Evolutionary conservation across 257 asterid genomes (phyloP).

Genomic region (Solanum pennellii): DNA sequence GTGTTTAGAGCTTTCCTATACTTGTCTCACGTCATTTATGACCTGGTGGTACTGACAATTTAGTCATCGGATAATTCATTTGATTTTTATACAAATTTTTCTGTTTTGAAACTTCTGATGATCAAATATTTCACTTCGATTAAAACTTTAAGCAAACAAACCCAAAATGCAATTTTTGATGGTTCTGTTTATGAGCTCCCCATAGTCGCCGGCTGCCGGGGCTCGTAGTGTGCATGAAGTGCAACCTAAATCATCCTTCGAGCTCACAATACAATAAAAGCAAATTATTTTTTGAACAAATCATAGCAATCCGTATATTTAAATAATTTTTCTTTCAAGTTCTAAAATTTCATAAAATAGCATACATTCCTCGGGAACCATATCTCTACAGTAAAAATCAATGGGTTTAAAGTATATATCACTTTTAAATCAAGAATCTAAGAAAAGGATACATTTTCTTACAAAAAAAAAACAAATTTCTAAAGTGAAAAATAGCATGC

Average conservation of each 20-base stretch:
- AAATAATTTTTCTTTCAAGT: no score
- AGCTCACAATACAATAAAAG: background rate
- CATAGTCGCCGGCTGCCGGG: background rate
- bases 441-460: background rate
- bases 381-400: background rate
- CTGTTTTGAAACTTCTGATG: background rate
- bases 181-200: background rate
- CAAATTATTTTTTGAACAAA: no score
- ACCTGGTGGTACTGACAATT: background rate
- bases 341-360: no score
- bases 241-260: background rate
- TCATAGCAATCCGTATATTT: no score
- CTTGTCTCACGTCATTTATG: background rate
- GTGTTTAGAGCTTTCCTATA: background rate
- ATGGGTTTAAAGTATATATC: background rate
- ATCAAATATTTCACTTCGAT: no score
- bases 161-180: background rate
- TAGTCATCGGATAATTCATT: background rate
- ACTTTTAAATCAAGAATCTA: background rate
- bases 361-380: background rate
- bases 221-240: background rate
- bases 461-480: background rate
- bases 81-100: no score
- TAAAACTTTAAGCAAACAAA: background rate
- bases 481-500: background rate